Evolutionary conservation across 2,329 filamentous ascomycete species (phyloP).

Genomic region (Fusarium sp.): DNA sequence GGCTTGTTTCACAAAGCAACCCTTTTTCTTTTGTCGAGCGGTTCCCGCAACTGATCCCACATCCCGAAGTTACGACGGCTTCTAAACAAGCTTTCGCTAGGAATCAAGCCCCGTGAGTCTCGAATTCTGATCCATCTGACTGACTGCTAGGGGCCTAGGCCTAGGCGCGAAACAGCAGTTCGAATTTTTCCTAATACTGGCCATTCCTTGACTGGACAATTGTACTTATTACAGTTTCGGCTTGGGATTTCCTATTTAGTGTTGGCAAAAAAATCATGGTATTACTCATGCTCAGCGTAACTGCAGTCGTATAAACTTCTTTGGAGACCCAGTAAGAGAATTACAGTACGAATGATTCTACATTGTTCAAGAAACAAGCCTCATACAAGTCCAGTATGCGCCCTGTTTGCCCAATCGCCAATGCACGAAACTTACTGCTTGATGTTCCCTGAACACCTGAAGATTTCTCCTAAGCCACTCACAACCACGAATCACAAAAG

Average conservation of each 20-base stretch:
- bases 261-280: constrained; percentile 1
- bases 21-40: constrained; percentile 1
- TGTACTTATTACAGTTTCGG: not conserved
- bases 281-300: constrained; percentile 1
- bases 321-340: not conserved
- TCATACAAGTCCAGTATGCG: constrained; percentile 1
- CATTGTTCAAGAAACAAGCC: constrained; percentile 8
- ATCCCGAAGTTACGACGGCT: constrained; percentile 7
- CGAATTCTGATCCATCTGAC: constrained; percentile 14
- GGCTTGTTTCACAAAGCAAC: constrained; percentile 35
- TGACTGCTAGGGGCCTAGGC: not conserved
- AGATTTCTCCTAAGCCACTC: constrained; percentile 20
- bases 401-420: too few relatives aligned
- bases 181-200: not conserved
- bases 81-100: constrained; percentile 30
- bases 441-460: constrained; percentile 15
- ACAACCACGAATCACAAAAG: constrained; percentile 12
- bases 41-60: constrained; percentile 12
- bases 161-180: constrained; percentile 26
- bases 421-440: constrained; percentile 3
- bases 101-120: constrained; percentile 28
- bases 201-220: not conserved
- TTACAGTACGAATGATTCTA: not conserved
- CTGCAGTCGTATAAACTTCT: constrained; percentile 1
- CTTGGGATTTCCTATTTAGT: constrained; percentile 2